These are phyloP conservation scores for Macadamia tetraphylla DNA, from an alignment of 164 flowering plant species.

Conservation along the genomic window DNA sequence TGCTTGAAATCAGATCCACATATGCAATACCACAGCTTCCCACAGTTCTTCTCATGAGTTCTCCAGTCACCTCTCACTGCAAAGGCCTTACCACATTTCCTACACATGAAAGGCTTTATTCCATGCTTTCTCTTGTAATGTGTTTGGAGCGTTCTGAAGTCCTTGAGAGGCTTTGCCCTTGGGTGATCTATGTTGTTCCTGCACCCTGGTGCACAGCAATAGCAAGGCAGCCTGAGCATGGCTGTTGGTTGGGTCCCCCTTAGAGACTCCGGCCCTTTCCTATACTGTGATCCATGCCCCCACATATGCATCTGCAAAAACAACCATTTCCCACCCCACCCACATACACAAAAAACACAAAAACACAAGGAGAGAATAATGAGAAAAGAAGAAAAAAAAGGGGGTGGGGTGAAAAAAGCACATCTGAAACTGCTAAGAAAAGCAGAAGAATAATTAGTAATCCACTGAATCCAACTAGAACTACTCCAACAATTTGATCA, in stretches of 20 bases:
- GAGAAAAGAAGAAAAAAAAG: too few species aligned
- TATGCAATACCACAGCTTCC: slow-evolving; percentile 85
- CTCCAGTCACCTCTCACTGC: slow-evolving; percentile 91
- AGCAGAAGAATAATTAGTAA: too few species aligned
- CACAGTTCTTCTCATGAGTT: slow-evolving; percentile 93
- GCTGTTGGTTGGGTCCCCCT: slow-evolving; percentile 84
- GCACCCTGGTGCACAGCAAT: slow-evolving; percentile 81
- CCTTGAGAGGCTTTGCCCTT: slow-evolving; percentile 74
- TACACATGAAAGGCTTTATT: slow-evolving; percentile 75
- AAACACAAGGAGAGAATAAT: not conserved
- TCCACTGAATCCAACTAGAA: too few species aligned
- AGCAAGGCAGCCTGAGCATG: slow-evolving; percentile 86
- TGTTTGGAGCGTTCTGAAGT: slow-evolving; percentile 83
- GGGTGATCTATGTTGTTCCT: slow-evolving; percentile 87
- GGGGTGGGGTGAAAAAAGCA: too few species aligned
- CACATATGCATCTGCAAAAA: slow-evolving; percentile 87
- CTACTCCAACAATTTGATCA: too few species aligned
- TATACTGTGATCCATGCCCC: slow-evolving; percentile 93
- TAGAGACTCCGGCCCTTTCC: slow-evolving; percentile 81
- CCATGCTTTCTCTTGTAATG: slow-evolving; percentile 95
- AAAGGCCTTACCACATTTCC: slow-evolving; percentile 83
- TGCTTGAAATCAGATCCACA: slow-evolving; percentile 95
- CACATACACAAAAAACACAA: not conserved
- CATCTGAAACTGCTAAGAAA: too few species aligned
- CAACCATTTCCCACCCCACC: not conserved